Evolutionary conservation across 768 basidiomycete species (phyloP).

Genomic region (Psilocybe cyanescens): DNA sequence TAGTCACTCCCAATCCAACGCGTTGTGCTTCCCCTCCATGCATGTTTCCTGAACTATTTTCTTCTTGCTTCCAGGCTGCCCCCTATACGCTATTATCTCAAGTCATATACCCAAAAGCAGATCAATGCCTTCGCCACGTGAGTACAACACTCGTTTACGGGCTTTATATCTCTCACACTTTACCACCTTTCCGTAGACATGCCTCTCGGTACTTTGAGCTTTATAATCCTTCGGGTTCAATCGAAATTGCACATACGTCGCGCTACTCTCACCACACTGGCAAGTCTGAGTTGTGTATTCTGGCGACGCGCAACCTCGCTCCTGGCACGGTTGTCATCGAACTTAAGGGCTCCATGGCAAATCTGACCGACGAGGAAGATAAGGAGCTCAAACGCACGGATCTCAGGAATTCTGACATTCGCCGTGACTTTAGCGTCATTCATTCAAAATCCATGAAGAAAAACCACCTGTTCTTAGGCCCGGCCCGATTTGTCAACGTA

Average conservation of each 20-base stretch:
- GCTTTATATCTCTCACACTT: constrained; percentile 23
- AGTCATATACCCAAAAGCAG: constrained; percentile 78
- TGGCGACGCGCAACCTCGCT: constrained; percentile 73
- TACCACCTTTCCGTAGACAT: constrained; percentile 54
- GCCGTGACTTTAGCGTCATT: constrained; percentile 89
- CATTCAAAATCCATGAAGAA: constrained; percentile 92
- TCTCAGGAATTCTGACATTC: constrained; percentile 73
- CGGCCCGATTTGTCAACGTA: constrained; percentile 92
- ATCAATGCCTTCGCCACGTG: constrained; percentile 93
- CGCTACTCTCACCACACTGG: constrained; percentile 87
- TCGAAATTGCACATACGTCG: constrained; percentile 89
- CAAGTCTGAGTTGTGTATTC: constrained; percentile 87
- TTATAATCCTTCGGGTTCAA: constrained; percentile 80
- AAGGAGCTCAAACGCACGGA: constrained; percentile 85
- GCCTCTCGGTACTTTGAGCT: constrained; percentile 89
- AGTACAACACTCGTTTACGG: constrained; percentile 41
- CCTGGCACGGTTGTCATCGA: constrained; percentile 81
- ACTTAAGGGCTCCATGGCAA: constrained; percentile 89
- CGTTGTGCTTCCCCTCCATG: constrained; percentile 16
- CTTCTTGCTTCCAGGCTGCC: constrained; percentile 52
- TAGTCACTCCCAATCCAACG: constrained; percentile 25
- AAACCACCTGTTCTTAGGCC: constrained; percentile 89
- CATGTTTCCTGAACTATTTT: constrained; percentile 17
- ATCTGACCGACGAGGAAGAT: constrained; percentile 85
- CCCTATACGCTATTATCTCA: constrained; percentile 78